A percentile compares a stretch with the other conserved stretches of the same genome.
Evolutionary conservation across 805 yeast species (phyloP).

Genomic region (Sugiyamaella floridensis): DNA sequence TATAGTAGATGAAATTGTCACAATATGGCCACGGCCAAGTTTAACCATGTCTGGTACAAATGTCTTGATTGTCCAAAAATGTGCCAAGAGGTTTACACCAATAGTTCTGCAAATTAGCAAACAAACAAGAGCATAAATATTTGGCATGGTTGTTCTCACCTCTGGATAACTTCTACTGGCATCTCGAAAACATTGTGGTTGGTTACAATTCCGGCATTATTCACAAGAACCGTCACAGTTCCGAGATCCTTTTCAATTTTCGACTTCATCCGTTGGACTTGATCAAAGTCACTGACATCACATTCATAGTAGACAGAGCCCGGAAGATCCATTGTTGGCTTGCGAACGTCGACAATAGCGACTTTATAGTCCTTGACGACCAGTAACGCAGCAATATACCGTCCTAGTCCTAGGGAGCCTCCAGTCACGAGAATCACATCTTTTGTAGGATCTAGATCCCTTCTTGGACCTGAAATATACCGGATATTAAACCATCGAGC

Average conservation of each 20-base stretch:
- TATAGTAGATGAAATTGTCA: slow-evolving; percentile 76
- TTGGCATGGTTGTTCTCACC: too few relatives aligned
- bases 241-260: slow-evolving; percentile 46
- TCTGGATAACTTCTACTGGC: slow-evolving; percentile 51
- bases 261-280: slow-evolving; percentile 38
- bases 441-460: slow-evolving; percentile 12
- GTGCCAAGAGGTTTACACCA: slow-evolving; percentile 61
- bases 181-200: slow-evolving; percentile 54
- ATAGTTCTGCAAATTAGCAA: slow-evolving; percentile 34
- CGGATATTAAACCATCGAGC: slow-evolving; percentile 2
- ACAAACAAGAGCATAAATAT: too few relatives aligned
- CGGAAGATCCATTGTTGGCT: slow-evolving; percentile 34
- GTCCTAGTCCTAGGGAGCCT: slow-evolving; percentile 75
- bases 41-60: slow-evolving; percentile 68
- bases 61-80: slow-evolving; percentile 60
- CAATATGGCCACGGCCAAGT: slow-evolving; percentile 59
- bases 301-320: slow-evolving; percentile 53
- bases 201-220: slow-evolving; percentile 73
- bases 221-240: slow-evolving; percentile 58
- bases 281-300: slow-evolving; percentile 54
- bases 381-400: slow-evolving; percentile 49
- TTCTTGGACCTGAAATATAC: slow-evolving; percentile 6
- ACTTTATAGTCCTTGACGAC: slow-evolving; percentile 42
- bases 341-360: slow-evolving; percentile 55
- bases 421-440: slow-evolving; percentile 80